These are phyloP conservation scores for Hericium coralloides DNA, from an alignment of 768 basidiomycete species.

Conservation along the genomic window DNA sequence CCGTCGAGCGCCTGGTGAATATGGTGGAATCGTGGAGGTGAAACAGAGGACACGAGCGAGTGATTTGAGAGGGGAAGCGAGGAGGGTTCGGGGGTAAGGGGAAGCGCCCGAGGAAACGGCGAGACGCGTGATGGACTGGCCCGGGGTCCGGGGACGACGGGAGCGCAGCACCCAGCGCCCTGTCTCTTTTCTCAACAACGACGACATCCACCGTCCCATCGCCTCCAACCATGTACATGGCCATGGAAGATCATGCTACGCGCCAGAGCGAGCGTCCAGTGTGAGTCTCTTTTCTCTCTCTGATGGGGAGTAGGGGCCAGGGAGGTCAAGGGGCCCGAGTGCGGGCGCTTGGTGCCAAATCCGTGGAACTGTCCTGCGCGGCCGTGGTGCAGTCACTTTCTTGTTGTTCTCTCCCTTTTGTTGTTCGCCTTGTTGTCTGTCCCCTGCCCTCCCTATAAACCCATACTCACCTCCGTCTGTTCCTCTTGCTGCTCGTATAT, in stretches of 20 bases:
- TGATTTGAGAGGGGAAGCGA: not conserved
- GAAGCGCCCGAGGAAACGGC: not conserved
- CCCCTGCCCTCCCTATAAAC: not conserved
- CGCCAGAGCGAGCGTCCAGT: not conserved
- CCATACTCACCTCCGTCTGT: not conserved
- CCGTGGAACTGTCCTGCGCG: not conserved
- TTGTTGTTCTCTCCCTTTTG: slow-evolving; percentile 9
- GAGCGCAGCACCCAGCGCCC: not conserved
- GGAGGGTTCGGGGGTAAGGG: not conserved
- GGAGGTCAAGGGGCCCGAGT: not conserved
- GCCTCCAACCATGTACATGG: not conserved
- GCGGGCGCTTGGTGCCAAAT: not conserved
- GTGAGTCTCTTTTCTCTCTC: not conserved
- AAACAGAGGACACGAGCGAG: not conserved
- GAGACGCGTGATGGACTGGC: not conserved
- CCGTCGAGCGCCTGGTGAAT: not conserved
- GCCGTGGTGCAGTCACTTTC: not conserved
- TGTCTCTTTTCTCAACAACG: not conserved
- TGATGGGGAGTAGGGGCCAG: not conserved
- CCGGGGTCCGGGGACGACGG: not conserved
- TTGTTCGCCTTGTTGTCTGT: slow-evolving; percentile 5
- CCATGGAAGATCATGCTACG: not conserved
- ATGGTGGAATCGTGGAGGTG: not conserved
- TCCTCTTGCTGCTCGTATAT: not conserved
- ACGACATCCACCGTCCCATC: not conserved